Evolutionary conservation across 768 basidiomycete species (phyloP).

Genomic region (Kwoniella pini): DNA sequence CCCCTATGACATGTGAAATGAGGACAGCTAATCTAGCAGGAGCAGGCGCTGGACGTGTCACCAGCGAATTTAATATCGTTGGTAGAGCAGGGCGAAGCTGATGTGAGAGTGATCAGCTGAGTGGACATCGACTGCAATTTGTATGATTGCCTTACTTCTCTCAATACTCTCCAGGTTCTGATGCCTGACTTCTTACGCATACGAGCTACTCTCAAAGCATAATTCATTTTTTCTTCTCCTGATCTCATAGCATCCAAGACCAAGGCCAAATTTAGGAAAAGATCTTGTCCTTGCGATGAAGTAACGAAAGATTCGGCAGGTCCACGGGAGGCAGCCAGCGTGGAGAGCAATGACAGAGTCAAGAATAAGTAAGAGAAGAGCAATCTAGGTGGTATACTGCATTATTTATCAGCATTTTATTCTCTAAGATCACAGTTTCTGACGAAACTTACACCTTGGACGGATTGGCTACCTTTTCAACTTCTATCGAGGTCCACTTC

Average conservation of each 20-base stretch:
- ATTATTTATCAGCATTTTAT: too few relatives aligned
- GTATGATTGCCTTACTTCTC: constrained; percentile 26
- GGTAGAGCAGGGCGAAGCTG: constrained; percentile 37
- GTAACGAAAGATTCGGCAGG: constrained; percentile 22
- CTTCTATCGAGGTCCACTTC: constrained; percentile 74
- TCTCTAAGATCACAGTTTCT: not conserved
- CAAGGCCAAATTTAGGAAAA: constrained; percentile 39
- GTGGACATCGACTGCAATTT: not conserved
- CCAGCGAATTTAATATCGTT: constrained; percentile 61
- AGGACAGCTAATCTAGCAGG: constrained; percentile 60
- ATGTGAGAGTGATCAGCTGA: not conserved
- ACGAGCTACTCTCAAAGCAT: constrained; percentile 28
- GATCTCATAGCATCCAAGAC: constrained; percentile 43
- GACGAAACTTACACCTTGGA: constrained; percentile 61
- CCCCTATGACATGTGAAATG: constrained; percentile 69
- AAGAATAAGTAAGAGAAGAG: constrained; percentile 39
- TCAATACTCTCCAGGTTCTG: constrained; percentile 36
- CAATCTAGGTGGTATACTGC: constrained; percentile 31
- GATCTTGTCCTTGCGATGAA: constrained; percentile 33
- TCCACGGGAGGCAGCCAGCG: constrained; percentile 27
- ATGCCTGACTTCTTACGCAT: constrained; percentile 31
- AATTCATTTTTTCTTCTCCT: constrained; percentile 26
- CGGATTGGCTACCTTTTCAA: constrained; percentile 62
- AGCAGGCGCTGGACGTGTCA: constrained; percentile 61
- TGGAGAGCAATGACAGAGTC: constrained; percentile 29